phyloP scores from a whole-genome alignment of 176 grass and related monocot genomes.

The Oryza glaberrima region DNA sequence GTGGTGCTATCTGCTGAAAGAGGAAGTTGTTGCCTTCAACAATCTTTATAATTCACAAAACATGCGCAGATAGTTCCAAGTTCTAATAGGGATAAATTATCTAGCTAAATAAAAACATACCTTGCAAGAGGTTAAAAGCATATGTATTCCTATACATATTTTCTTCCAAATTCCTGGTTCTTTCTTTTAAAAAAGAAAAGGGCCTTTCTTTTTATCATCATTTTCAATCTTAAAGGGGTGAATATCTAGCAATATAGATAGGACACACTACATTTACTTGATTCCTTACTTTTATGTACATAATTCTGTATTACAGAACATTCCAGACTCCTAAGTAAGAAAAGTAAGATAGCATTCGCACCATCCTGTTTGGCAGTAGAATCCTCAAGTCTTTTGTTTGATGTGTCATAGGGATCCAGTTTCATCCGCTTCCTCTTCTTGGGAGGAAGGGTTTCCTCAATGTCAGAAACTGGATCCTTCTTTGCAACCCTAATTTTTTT shows the following conservation, averaged over 20 bases:
- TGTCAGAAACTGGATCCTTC: conserved; percentile 52
- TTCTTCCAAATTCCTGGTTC: neutral
- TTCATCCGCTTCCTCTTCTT: conserved; percentile 88
- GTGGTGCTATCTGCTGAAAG: neutral
- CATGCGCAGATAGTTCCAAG: neutral
- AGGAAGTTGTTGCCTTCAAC: neutral
- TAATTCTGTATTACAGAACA: neutral
- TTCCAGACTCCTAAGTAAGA: neutral
- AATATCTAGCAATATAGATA: neutral
- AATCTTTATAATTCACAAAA: neutral
- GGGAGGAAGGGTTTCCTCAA: conserved; percentile 50
- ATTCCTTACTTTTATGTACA: neutral
- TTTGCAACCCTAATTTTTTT: conserved; percentile 72
- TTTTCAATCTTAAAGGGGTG: neutral
- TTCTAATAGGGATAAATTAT: neutral
- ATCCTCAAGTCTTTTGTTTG: conserved; percentile 89
- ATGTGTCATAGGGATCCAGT: conserved; percentile 78
- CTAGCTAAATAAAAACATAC: neutral
- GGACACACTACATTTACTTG: conserved; percentile 15
- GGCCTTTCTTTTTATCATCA: neutral
- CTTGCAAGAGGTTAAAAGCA: neutral
- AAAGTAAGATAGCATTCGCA: conserved; percentile 20
- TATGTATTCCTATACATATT: neutral
- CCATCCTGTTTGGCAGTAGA: conserved; percentile 53
- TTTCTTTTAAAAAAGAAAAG: neutral